These are phyloP conservation scores for Leccinum olivaceopallidum DNA, from an alignment of 768 basidiomycete genomes.

Conservation along the genomic window DNA sequence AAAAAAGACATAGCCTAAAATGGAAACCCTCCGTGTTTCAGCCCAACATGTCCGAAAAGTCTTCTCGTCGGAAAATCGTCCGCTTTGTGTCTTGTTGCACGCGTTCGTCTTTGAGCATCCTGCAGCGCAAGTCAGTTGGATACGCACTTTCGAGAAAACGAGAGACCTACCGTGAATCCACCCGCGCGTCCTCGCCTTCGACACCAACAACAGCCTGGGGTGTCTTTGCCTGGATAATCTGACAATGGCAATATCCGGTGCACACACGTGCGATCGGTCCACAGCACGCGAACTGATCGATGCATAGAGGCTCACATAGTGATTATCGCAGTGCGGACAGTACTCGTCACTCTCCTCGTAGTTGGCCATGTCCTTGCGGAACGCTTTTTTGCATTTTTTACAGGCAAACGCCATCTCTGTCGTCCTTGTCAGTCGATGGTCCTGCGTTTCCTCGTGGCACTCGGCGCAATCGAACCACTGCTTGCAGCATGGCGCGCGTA, in stretches of 20 bases:
- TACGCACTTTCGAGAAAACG: background rate
- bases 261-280: background rate
- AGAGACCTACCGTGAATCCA: constrained; percentile 74
- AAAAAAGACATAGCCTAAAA: constrained; percentile 17
- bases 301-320: constrained; percentile 68
- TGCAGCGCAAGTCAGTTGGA: constrained; percentile 26
- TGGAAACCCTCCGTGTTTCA: constrained; percentile 19
- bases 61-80: constrained; percentile 52
- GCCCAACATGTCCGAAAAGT: constrained; percentile 47
- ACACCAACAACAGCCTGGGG: constrained; percentile 83
- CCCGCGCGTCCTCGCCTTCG: constrained; percentile 88
- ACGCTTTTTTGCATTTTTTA: constrained; percentile 94
- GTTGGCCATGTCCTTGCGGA: constrained; percentile 88
- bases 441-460: constrained; percentile 86
- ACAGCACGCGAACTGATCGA: constrained; percentile 1
- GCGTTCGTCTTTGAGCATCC: constrained; percentile 91
- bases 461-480: constrained; percentile 97
- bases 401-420: constrained; percentile 83
- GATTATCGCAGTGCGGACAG: constrained; percentile 98
- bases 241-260: background rate
- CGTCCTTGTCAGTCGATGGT: constrained; percentile 71
- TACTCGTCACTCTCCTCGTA: constrained; percentile 99
- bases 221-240: constrained; percentile 94
- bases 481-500: constrained; percentile 96
- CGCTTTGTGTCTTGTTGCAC: constrained; percentile 51